Percentiles rank a stretch among this genome's conserved stretches.
Conservation (phyloP, 495 filamentous ascomycete species). For the Copromyces sp. region DNA sequence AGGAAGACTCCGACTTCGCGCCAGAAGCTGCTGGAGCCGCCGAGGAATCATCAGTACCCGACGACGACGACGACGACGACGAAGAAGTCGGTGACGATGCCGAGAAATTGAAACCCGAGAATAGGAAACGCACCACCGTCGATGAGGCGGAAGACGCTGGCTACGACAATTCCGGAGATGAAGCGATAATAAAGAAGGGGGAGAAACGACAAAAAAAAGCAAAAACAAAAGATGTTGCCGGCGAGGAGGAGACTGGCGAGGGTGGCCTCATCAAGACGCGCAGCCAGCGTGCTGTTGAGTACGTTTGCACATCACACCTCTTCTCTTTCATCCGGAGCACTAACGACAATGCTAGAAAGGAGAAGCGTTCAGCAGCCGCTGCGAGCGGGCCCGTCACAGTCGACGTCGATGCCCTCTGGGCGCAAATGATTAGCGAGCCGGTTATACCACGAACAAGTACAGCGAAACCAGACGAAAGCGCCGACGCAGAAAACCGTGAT, state of each 20-base stretch:
- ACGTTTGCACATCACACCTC: constrained; percentile 9
- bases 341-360: constrained; percentile 39
- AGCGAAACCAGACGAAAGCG: constrained; percentile 1
- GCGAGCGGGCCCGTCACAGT: constrained; percentile 62
- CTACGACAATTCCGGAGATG: constrained; percentile 65
- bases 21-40: constrained; percentile 42
- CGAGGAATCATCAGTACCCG: constrained; percentile 36
- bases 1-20: constrained; percentile 67
- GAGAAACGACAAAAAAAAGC: constrained; percentile 46
- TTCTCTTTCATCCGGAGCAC: not conserved
- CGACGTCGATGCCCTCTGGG: constrained; percentile 87
- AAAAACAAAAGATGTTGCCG: constrained; percentile 34
- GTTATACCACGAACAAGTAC: not conserved
- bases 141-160: constrained; percentile 35
- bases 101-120: constrained; percentile 6
- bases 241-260: constrained; percentile 54
- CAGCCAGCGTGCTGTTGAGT: constrained; percentile 51
- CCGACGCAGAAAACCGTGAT: constrained; percentile 6
- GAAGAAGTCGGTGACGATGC: constrained; percentile 6
- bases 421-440: constrained; percentile 52
- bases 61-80: constrained; percentile 36
- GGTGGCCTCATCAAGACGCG: constrained; percentile 80
- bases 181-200: constrained; percentile 57
- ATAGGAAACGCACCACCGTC: constrained; percentile 28
- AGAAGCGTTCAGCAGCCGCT: constrained; percentile 52